phyloP scores from a whole-genome alignment of 2,329 filamentous ascomycete species.

The Fusarium sp. region DNA sequence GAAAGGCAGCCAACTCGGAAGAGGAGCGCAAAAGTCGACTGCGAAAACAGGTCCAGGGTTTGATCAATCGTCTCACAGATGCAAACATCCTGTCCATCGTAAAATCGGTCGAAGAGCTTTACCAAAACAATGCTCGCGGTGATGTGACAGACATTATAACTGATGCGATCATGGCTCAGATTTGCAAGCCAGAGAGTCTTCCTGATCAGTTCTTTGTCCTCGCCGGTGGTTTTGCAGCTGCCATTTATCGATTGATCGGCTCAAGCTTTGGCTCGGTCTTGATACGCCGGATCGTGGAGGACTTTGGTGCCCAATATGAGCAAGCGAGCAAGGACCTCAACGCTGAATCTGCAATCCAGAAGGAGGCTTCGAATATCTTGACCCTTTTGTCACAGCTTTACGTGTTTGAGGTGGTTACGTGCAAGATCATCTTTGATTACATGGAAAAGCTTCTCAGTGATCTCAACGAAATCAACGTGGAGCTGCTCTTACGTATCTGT shows the following conservation, averaged over 20 bases:
- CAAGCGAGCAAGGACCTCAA: conserved; percentile 53
- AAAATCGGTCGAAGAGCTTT: conserved; percentile 83
- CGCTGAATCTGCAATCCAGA: conserved; percentile 54
- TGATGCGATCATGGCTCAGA: conserved; percentile 79
- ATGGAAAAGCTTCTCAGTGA: conserved; percentile 79
- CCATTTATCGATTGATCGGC: conserved; percentile 86
- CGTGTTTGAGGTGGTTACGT: conserved; percentile 87
- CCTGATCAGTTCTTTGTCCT: conserved; percentile 92
- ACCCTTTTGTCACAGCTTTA: conserved; percentile 88
- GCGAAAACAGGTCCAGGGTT: conserved; percentile 83
- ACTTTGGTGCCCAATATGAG: conserved; percentile 75
- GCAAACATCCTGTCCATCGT: conserved; percentile 88
- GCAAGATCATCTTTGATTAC: conserved; percentile 89
- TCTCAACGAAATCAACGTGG: conserved; percentile 87
- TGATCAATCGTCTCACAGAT: conserved; percentile 93
- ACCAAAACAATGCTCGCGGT: conserved; percentile 85
- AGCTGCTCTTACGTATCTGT: conserved; percentile 86
- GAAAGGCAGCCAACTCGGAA: conserved; percentile 71
- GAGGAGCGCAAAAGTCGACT: conserved; percentile 75
- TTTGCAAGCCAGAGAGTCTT: conserved; percentile 80
- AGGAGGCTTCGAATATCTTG: conserved; percentile 74
- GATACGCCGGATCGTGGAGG: conserved; percentile 79
- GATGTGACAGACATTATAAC: conserved; percentile 85
- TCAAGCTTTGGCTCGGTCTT: conserved; percentile 91
- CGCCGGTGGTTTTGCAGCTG: conserved; percentile 88